Conservation (phyloP, 192 early-diverging fungal species). For the Spizellomyces sp. region DNA sequence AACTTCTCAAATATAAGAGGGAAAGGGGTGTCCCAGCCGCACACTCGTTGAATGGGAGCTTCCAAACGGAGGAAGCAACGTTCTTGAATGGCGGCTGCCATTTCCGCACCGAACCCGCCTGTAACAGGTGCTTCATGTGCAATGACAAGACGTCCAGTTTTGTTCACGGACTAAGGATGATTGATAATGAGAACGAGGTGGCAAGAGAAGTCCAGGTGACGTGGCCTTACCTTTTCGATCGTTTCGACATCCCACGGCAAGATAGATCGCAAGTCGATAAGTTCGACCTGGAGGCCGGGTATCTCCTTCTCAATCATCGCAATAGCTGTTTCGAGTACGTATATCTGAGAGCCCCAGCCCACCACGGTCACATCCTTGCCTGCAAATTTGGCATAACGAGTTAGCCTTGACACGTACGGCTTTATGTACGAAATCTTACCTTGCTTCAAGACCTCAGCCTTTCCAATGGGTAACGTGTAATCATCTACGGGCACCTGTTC, state of each 20-base stretch:
- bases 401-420: background rate
- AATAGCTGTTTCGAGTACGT: constrained; percentile 89
- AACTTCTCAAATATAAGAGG: constrained; percentile 92
- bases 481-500: constrained; percentile 94
- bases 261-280: constrained; percentile 92
- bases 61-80: constrained; percentile 89
- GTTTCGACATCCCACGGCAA: constrained; percentile 92
- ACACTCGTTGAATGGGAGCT: constrained; percentile 87
- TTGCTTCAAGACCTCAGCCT: constrained; percentile 86
- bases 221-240: constrained; percentile 59
- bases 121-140: constrained; percentile 93
- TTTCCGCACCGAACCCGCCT: constrained; percentile 88
- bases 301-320: constrained; percentile 82
- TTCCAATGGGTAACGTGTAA: constrained; percentile 86
- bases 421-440: constrained; percentile 14
- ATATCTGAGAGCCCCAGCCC: constrained; percentile 91
- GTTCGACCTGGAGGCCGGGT: constrained; percentile 82
- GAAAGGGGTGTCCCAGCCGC: constrained; percentile 89
- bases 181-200: background rate
- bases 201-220: background rate
- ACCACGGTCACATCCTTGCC: constrained; percentile 90
- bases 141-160: constrained; percentile 89
- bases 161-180: constrained; percentile 73
- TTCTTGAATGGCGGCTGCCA: constrained; percentile 87
- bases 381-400: background rate